Evolutionary conservation across 176 grass and related monocot genomes (phyloP).

Genomic region (Raddia distichophylla): DNA sequence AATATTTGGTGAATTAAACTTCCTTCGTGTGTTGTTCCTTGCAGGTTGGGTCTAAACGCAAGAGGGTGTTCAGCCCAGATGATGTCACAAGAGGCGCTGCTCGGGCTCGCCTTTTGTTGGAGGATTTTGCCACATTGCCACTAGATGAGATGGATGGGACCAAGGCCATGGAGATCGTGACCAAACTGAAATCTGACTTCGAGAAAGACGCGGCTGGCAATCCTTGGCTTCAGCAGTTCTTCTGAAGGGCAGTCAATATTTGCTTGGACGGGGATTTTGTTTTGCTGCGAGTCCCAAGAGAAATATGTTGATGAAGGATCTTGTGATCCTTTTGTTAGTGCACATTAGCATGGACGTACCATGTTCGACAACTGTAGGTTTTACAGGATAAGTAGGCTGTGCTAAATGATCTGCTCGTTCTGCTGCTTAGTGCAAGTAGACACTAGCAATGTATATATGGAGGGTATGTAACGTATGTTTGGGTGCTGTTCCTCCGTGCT

Average conservation of each 20-base stretch:
- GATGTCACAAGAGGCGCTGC: slow-evolving; percentile 76
- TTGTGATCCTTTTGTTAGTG: slow-evolving; percentile 42
- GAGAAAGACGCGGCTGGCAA: slow-evolving; percentile 66
- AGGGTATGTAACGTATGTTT: neutral
- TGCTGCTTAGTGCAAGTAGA: neutral
- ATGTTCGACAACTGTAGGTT: neutral
- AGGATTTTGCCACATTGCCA: slow-evolving; percentile 67
- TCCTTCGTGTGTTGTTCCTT: slow-evolving; percentile 29
- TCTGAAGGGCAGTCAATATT: slow-evolving; percentile 40
- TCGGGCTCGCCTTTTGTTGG: slow-evolving; percentile 69
- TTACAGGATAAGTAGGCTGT: neutral
- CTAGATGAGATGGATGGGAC: slow-evolving; percentile 64
- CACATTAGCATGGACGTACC: neutral
- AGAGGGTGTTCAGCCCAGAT: slow-evolving; percentile 68
- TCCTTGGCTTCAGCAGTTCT: slow-evolving; percentile 94
- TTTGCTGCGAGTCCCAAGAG: neutral
- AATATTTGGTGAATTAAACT: neutral
- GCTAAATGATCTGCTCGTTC: neutral
- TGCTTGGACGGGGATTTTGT: neutral
- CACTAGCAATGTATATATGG: neutral
- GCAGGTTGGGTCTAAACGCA: slow-evolving; percentile 78
- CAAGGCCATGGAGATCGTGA: slow-evolving; percentile 47
- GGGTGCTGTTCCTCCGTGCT: neutral
- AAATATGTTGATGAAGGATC: slow-evolving; percentile 33
- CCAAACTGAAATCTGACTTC: slow-evolving; percentile 61